These are phyloP conservation scores for Candida peoriensis DNA, from an alignment of 805 yeast genomes.

Conservation along the genomic window DNA sequence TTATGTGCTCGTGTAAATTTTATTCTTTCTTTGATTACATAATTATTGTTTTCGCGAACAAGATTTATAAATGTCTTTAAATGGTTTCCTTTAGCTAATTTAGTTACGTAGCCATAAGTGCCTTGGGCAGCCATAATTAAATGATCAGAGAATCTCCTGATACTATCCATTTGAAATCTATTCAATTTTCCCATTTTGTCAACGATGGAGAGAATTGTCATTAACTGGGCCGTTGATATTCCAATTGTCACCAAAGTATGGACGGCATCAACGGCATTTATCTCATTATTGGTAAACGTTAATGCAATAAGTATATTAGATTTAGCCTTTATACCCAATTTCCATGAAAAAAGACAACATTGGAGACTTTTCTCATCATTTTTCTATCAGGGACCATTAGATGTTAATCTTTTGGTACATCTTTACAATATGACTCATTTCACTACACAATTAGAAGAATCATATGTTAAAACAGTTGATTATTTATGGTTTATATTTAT, in stretches of 20 bases:
- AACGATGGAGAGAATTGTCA: constrained; percentile 19
- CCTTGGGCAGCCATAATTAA: no score
- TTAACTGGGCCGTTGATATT: constrained; percentile 13
- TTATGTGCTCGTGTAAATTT: background rate
- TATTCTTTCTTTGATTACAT: background rate
- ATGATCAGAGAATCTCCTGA: no score
- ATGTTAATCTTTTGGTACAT: constrained; percentile 7
- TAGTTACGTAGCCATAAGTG: no score
- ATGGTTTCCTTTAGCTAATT: no score
- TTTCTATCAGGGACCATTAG: constrained; percentile 15
- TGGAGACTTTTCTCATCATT: constrained; percentile 21
- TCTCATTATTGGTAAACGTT: constrained; percentile 11
- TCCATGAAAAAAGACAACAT: constrained; percentile 9
- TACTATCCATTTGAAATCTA: background rate
- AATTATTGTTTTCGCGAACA: background rate
- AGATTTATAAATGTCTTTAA: background rate
- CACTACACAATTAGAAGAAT: constrained; percentile 13
- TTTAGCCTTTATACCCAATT: constrained; percentile 10
- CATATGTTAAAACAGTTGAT: constrained; percentile 6
- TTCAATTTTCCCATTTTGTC: background rate
- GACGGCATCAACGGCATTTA: constrained; percentile 7
- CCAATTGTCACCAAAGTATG: constrained; percentile 20
- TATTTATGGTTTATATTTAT: constrained; percentile 17
- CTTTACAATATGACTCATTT: constrained; percentile 8
- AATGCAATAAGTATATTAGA: constrained; percentile 7